These are phyloP conservation scores for Coemansia sp. DNA, from an alignment of 192 early-diverging fungal genomes.

Conservation along the genomic window DNA sequence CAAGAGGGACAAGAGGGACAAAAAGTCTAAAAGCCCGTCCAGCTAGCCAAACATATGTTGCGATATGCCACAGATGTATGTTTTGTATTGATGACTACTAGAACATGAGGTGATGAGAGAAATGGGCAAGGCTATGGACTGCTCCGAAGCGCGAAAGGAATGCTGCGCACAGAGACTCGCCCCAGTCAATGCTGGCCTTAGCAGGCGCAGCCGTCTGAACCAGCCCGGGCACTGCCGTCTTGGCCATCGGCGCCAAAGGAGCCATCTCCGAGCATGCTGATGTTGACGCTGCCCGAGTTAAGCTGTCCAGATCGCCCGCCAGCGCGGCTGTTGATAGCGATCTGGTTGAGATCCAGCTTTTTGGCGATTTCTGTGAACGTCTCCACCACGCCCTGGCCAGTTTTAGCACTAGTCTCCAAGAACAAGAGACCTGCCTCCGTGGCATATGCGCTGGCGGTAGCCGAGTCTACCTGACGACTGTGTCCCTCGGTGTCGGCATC, in stretches of 20 bases:
- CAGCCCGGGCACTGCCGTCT: conserved; percentile 12
- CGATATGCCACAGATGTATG: neutral
- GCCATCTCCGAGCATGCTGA: conserved; percentile 42
- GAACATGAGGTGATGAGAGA: conserved; percentile 7
- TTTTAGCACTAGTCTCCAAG: conserved; percentile 87
- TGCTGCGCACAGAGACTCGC: conserved; percentile 13
- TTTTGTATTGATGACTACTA: neutral
- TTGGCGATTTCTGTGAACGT: conserved; percentile 86
- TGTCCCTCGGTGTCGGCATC: conserved; percentile 41
- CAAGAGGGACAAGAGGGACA: conserved; percentile 35
- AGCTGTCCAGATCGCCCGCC: conserved; percentile 34
- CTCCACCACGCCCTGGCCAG: conserved; percentile 79
- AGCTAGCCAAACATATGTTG: neutral
- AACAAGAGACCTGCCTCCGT: conserved; percentile 80
- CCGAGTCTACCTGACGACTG: conserved; percentile 63
- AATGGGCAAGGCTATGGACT: conserved; percentile 11
- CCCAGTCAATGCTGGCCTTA: conserved; percentile 15
- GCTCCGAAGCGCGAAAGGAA: conserved; percentile 25
- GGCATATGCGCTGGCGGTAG: conserved; percentile 78
- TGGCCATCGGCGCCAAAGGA: conserved; percentile 18
- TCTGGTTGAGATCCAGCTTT: conserved; percentile 47
- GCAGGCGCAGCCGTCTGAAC: conserved; percentile 41
- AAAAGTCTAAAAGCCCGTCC: conserved; percentile 40
- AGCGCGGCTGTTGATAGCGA: conserved; percentile 30
- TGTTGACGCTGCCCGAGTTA: conserved; percentile 50